Evolutionary conservation across 345 rosid genomes (phyloP).

Genomic region (Lagerstroemia speciosa): DNA sequence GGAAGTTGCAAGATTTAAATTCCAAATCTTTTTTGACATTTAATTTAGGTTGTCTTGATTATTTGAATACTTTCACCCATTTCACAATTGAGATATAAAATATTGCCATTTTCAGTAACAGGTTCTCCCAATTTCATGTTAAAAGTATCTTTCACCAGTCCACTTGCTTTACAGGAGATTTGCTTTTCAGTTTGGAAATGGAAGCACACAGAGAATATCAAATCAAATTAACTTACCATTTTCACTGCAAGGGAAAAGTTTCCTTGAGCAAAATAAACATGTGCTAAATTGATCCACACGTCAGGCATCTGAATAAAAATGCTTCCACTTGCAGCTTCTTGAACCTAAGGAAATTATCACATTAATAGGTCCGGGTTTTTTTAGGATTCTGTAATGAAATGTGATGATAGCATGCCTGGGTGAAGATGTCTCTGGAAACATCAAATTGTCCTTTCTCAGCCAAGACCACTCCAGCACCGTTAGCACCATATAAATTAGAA

Average conservation of each 20-base stretch:
- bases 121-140: not conserved
- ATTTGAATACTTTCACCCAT: too few relatives aligned
- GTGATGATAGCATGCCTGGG: conserved; percentile 43
- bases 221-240: conserved; percentile 48
- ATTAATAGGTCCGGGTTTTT: not conserved
- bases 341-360: conserved; percentile 44
- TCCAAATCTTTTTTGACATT: too few relatives aligned
- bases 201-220: not conserved
- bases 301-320: conserved; percentile 95
- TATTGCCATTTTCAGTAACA: not conserved
- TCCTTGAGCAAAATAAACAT: conserved; percentile 94
- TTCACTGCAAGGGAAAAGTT: conserved; percentile 89
- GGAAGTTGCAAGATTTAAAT: too few relatives aligned
- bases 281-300: conserved; percentile 98
- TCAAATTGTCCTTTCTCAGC: conserved; percentile 98
- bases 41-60: too few relatives aligned
- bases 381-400: not conserved
- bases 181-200: not conserved
- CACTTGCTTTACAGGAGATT: not conserved
- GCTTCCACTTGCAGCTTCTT: conserved; percentile 99
- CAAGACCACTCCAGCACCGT: conserved; percentile 90
- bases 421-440: conserved; percentile 90
- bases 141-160: not conserved
- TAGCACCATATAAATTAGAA: conserved; percentile 91
- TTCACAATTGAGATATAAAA: not conserved